Percentiles rank a stretch among this genome's conserved stretches.
Evolutionary conservation across 1,284 basidiomycete species (phyloP).

Genomic region (Cryptococcus floricola): DNA sequence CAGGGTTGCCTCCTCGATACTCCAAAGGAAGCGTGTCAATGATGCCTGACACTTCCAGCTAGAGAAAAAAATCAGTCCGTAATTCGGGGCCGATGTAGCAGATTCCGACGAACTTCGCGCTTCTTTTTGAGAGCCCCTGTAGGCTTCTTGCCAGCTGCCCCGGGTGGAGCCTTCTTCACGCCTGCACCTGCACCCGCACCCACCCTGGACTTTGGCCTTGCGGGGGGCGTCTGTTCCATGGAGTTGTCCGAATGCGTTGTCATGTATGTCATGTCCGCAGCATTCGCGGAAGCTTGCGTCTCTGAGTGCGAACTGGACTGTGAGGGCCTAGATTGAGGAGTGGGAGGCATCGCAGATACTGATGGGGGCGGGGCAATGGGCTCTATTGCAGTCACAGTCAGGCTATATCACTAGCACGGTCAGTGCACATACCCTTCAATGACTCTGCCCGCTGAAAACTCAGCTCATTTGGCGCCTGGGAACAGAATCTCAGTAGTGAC

Average conservation of each 20-base stretch:
- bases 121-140: constrained; percentile 68
- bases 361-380: constrained; percentile 3
- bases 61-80: constrained; percentile 4
- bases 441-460: constrained; percentile 4
- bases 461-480: constrained; percentile 11
- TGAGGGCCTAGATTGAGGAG: background rate
- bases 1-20: constrained; percentile 81
- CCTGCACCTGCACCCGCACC: constrained; percentile 1
- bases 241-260: constrained; percentile 30
- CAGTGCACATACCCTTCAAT: background rate
- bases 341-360: background rate
- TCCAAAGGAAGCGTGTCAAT: constrained; percentile 79
- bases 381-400: background rate
- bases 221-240: constrained; percentile 15
- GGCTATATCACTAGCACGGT: background rate
- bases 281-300: background rate
- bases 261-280: constrained; percentile 42
- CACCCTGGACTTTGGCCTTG: constrained; percentile 6
- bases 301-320: too few relatives aligned
- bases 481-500: background rate
- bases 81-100: background rate
- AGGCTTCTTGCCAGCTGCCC: constrained; percentile 19
- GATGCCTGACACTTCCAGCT: constrained; percentile 61
- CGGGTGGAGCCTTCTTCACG: constrained; percentile 3
- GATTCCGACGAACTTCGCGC: constrained; percentile 55